Conservation (phyloP, 805 yeast species). For the Zygoascus biomembranicola region DNA sequence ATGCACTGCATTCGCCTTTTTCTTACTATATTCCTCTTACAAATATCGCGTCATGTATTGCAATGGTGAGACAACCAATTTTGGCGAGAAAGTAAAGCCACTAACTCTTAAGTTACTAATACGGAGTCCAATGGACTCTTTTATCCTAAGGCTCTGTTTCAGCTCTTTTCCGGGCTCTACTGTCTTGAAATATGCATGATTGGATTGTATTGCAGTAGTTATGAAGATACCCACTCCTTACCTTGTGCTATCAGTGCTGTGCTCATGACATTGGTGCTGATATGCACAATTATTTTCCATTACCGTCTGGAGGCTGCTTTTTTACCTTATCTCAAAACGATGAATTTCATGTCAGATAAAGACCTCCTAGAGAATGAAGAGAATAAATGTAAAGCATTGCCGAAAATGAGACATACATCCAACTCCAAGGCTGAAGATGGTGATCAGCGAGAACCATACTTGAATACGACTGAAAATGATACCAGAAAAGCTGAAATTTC, state of each 20-base stretch:
- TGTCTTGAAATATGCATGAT: slow-evolving; percentile 70
- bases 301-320: slow-evolving; percentile 30
- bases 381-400: background rate
- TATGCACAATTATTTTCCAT: slow-evolving; percentile 52
- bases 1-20: slow-evolving; percentile 49
- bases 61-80: slow-evolving; percentile 45
- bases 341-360: slow-evolving; percentile 34
- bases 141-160: slow-evolving; percentile 69
- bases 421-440: background rate
- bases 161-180: slow-evolving; percentile 72
- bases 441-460: background rate
- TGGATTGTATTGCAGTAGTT: slow-evolving; percentile 64
- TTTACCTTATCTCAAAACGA: background rate
- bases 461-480: background rate
- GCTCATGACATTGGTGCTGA: slow-evolving; percentile 43
- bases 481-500: background rate
- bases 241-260: slow-evolving; percentile 42
- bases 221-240: slow-evolving; percentile 37
- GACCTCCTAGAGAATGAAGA: slow-evolving; percentile 33
- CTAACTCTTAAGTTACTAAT: slow-evolving; percentile 13
- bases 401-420: background rate
- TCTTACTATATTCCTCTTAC: slow-evolving; percentile 52
- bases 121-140: slow-evolving; percentile 43
- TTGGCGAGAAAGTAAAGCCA: background rate
- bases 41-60: slow-evolving; percentile 59